These are phyloP conservation scores for Pseudozyma tsukubaensis DNA, from an alignment of 1,284 basidiomycete genomes.

Conservation along the genomic window DNA sequence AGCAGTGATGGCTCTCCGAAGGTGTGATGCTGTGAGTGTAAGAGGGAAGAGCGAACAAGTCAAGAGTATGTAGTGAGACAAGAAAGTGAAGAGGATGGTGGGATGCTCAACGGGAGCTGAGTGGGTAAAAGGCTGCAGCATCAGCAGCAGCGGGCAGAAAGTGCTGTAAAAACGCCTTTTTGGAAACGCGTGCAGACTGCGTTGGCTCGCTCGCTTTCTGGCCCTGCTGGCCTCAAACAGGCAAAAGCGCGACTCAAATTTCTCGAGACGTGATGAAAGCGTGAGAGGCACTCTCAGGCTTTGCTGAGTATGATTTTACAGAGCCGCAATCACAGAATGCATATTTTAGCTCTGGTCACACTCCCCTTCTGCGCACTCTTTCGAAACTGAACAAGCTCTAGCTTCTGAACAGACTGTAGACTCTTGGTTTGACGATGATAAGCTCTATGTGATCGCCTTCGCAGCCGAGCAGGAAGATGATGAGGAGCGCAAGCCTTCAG, in stretches of 20 bases:
- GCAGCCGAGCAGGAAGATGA: constrained; percentile 1
- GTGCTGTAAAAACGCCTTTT: constrained; percentile 6
- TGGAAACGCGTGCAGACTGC: constrained; percentile 23
- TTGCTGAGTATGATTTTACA: too few species aligned
- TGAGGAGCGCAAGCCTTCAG: too few species aligned
- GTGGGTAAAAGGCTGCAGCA: constrained; percentile 4
- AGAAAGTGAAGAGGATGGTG: constrained; percentile 2
- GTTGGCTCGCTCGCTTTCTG: constrained; percentile 9
- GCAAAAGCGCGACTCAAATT: constrained; percentile 33
- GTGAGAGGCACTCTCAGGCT: not conserved
- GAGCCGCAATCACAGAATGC: too few species aligned
- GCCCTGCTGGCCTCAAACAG: too few species aligned
- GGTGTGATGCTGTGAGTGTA: not conserved
- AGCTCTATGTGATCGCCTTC: not conserved
- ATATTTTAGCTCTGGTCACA: not conserved
- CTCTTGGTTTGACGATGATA: not conserved
- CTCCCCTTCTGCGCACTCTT: too few species aligned
- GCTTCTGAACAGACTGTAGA: not conserved
- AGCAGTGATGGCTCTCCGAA: not conserved
- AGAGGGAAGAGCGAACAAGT: not conserved
- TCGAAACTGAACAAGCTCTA: too few species aligned
- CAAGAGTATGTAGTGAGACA: not conserved
- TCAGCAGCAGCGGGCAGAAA: constrained; percentile 10
- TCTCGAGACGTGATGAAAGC: constrained; percentile 16
- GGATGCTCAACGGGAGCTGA: constrained; percentile 10